Conservation (phyloP, 139 green algal species). For the Coelastrella sp. region DNA sequence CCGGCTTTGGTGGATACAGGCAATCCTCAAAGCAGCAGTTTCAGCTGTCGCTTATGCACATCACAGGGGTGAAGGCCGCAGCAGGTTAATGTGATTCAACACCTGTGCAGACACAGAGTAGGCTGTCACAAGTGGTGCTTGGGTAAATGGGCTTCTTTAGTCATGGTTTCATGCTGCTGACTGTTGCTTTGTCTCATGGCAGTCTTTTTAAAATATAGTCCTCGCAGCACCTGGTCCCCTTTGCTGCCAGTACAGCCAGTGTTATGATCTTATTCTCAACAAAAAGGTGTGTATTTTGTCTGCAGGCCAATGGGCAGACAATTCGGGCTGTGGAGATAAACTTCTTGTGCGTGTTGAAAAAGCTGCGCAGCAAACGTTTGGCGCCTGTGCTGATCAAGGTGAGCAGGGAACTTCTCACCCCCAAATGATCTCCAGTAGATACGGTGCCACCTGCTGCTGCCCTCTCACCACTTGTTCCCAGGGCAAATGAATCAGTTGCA, state of each 20-base stretch:
- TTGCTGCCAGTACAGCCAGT: conserved; percentile 82
- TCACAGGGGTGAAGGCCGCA: too few relatives aligned
- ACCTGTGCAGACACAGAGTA: too few relatives aligned
- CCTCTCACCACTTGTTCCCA: too few relatives aligned
- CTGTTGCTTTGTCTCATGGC: too few relatives aligned
- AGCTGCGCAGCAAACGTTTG: conserved; percentile 95
- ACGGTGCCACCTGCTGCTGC: background rate
- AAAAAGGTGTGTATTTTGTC: conserved; percentile 49
- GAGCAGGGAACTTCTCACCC: background rate
- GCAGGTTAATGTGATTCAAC: too few relatives aligned
- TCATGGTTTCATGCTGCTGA: too few relatives aligned
- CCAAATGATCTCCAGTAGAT: background rate
- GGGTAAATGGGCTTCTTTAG: too few relatives aligned
- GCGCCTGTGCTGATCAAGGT: conserved; percentile 98
- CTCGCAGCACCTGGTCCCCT: conserved; percentile 89
- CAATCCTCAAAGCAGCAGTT: background rate
- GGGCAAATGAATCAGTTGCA: background rate
- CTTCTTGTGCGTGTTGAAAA: conserved; percentile 99
- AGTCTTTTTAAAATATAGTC: too few relatives aligned
- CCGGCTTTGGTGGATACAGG: background rate
- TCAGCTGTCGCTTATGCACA: too few relatives aligned
- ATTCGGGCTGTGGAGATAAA: conserved; percentile 97
- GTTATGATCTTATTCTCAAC: too few relatives aligned
- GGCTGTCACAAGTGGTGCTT: too few relatives aligned
- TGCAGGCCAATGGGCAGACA: conserved; percentile 43